Conservation (phyloP, 176 grass and related monocot species). For the Ampelocalamus luodianensis region DNA sequence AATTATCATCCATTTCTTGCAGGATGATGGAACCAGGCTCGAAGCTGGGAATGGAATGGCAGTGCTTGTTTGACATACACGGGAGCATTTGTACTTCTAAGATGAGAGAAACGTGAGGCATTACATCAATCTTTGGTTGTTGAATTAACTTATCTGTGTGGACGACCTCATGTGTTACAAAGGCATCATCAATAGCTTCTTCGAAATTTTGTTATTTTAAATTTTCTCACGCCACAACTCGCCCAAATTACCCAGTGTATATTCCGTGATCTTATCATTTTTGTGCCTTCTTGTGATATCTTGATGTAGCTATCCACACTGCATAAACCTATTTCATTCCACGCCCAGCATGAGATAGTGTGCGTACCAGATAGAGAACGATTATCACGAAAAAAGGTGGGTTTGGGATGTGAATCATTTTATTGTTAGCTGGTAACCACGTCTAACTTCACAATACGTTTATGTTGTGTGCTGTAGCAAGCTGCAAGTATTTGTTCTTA, state of each 20-base stretch:
- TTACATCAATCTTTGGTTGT: background rate
- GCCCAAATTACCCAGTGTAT: background rate
- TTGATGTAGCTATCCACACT: background rate
- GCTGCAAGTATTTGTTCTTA: background rate
- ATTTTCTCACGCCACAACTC: background rate
- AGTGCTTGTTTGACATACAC: conserved; percentile 8
- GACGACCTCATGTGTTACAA: background rate
- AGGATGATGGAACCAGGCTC: background rate
- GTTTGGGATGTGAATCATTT: background rate
- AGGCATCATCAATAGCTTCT: background rate
- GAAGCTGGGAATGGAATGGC: background rate
- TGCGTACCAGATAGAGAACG: background rate
- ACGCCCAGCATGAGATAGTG: background rate
- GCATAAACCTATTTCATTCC: background rate
- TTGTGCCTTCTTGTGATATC: background rate
- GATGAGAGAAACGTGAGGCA: conserved; percentile 9
- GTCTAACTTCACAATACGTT: background rate
- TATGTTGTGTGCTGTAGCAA: background rate
- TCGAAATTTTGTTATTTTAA: background rate
- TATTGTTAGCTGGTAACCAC: background rate
- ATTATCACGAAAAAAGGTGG: background rate
- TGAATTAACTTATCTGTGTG: background rate
- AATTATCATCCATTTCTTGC: conserved; percentile 24
- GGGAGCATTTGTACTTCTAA: conserved; percentile 40
- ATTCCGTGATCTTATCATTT: background rate